phyloP scores from a whole-genome alignment of 345 rosid genomes.

The Aquilaria yunnanensis region DNA sequence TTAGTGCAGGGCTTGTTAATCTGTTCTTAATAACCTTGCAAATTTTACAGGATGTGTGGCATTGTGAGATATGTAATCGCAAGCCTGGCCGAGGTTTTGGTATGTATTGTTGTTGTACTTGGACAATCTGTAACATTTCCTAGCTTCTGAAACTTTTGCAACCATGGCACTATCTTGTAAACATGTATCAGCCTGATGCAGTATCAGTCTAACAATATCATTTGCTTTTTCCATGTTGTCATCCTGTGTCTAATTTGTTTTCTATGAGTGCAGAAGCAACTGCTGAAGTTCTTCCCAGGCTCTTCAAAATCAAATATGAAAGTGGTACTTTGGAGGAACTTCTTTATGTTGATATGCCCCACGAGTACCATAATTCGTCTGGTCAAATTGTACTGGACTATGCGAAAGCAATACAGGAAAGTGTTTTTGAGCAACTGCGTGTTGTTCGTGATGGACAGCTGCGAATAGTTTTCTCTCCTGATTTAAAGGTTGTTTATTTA shows the following conservation, averaged over 20 bases:
- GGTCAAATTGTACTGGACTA: slow-evolving; percentile 96
- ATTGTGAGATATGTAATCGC: slow-evolving; percentile 93
- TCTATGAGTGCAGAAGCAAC: slow-evolving; percentile 67
- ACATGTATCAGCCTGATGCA: not conserved
- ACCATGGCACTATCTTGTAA: not conserved
- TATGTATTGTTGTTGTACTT: slow-evolving; percentile 24
- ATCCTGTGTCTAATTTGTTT: not conserved
- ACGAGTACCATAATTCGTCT: slow-evolving; percentile 79
- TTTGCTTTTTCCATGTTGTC: not conserved
- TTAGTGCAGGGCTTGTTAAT: not conserved
- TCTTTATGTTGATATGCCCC: slow-evolving; percentile 94
- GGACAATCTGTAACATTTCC: no score
- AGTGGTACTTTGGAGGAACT: slow-evolving; percentile 98
- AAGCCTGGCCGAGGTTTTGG: slow-evolving; percentile 99
- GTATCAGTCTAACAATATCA: no score
- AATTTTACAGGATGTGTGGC: slow-evolving; percentile 88
- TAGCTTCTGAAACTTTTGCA: not conserved
- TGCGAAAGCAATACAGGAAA: slow-evolving; percentile 98
- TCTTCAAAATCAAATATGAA: slow-evolving; percentile 95
- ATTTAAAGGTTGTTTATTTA: slow-evolving; percentile 56
- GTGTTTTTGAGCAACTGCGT: slow-evolving; percentile 98
- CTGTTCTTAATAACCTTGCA: slow-evolving; percentile 1
- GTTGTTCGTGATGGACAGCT: slow-evolving; percentile 99
- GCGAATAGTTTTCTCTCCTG: slow-evolving; percentile 89
- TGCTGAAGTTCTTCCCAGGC: slow-evolving; percentile 96